phyloP scores from a whole-genome alignment of 768 basidiomycete genomes.

The Gloeostereum incarnatum region DNA sequence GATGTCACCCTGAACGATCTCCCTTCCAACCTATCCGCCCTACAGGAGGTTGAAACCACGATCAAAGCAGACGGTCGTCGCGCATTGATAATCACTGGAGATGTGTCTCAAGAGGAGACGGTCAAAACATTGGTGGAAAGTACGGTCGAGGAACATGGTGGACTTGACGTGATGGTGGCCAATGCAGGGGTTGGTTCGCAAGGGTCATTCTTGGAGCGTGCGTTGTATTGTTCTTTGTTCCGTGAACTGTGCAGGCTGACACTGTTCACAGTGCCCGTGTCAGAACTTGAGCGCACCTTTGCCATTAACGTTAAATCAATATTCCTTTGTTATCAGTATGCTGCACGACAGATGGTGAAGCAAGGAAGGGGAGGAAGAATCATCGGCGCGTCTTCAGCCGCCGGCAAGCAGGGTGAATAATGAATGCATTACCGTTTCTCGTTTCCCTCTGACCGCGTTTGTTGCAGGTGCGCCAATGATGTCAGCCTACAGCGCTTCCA shows the following conservation, averaged over 20 bases:
- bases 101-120: constrained; percentile 18
- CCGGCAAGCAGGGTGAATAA: constrained; percentile 11
- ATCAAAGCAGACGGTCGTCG: constrained; percentile 14
- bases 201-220: background rate
- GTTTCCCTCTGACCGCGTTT: background rate
- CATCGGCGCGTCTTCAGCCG: constrained; percentile 15
- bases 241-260: background rate
- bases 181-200: constrained; percentile 12
- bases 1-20: constrained; percentile 22
- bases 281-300: constrained; percentile 14
- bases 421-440: background rate
- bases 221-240: background rate
- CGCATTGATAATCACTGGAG: constrained; percentile 11
- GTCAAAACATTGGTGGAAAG: constrained; percentile 18
- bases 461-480: background rate
- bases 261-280: constrained; percentile 3
- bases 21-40: constrained; percentile 3
- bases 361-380: constrained; percentile 27
- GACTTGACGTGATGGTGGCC: constrained; percentile 21
- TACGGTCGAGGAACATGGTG: constrained; percentile 15
- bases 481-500: constrained; percentile 22
- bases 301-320: constrained; percentile 20
- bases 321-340: constrained; percentile 26
- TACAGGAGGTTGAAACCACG: constrained; percentile 15
- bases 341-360: constrained; percentile 23